Percentiles rank a stretch among this genome's conserved stretches.
Conservation (phyloP, 768 basidiomycete species). For the Agaricus blazei region DNA sequence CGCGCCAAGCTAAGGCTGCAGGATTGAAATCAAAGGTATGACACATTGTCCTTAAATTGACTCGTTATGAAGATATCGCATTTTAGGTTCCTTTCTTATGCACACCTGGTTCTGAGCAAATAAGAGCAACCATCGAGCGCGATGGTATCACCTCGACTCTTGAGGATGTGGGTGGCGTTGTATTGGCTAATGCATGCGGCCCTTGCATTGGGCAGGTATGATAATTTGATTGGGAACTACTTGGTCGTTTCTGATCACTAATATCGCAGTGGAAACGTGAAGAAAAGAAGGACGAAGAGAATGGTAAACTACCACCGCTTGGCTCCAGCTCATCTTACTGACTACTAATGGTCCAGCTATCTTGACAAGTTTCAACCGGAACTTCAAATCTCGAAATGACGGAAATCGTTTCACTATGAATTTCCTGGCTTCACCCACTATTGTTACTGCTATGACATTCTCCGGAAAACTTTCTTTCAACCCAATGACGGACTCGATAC, state of each 20-base stretch:
- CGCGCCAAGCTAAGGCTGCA: constrained; percentile 79
- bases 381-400: constrained; percentile 90
- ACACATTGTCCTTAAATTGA: constrained; percentile 3
- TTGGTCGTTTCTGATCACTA: constrained; percentile 1
- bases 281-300: constrained; percentile 84
- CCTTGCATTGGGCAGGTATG: constrained; percentile 94
- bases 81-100: constrained; percentile 75
- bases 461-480: constrained; percentile 93
- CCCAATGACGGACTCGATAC: constrained; percentile 73
- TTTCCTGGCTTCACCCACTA: constrained; percentile 94
- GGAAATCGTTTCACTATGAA: constrained; percentile 95
- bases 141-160: constrained; percentile 81
- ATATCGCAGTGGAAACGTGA: constrained; percentile 80
- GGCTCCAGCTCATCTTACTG: neutral
- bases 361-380: constrained; percentile 94
- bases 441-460: constrained; percentile 98
- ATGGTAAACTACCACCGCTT: constrained; percentile 49
- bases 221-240: constrained; percentile 1
- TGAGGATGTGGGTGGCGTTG: constrained; percentile 87
- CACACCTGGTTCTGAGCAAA: constrained; percentile 92
- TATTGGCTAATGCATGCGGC: constrained; percentile 96
- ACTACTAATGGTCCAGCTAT: constrained; percentile 55
- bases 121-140: constrained; percentile 95
- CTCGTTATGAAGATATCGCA: neutral
- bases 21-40: constrained; percentile 72